Evolutionary conservation across 129 eudicot genomes (phyloP), one percentile per base, ranked within the genome.

Genomic region (Sambucus nigra): DNA sequence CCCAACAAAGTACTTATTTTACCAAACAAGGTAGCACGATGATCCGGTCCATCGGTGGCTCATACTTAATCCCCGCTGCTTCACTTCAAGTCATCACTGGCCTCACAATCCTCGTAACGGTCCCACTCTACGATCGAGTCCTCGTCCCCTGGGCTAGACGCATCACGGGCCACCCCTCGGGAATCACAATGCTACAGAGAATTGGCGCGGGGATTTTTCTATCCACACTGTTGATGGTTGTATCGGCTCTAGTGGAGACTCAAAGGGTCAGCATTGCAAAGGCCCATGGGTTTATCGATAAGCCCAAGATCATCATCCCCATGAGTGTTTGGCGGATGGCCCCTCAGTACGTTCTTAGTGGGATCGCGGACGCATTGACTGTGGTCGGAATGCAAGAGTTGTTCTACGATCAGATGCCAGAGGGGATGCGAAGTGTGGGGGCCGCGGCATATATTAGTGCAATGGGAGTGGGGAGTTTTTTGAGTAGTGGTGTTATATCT

Each of bases 181-280:
- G 94, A 33, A 69, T 83, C 50, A 83, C 94, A 23, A 51, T 76
- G 40, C 76, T 83, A 5, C 94, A 79, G 55, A 54, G 94, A 21
- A 79, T 79, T 47, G 83, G 94, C 5, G 11, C 51, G 1, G 87
- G 94, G 19, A 56, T 78, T 29, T 44, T 75, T 38, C 25, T 72
- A 18, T 72, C 83, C 0, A 64, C 79, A 8, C 6, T 83, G 16
- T 57, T 73, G 27, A 79, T 78, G 80, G 53, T 69, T 0, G 69
- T 72, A 7, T 70, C 94, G 0, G 94, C 80, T 0, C 33, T 72
- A 5, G 73, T 75, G 1, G 94, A 83, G 60, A 25, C 73, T 10
- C 56, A 54, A 25, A 65, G 94, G 56, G 22, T 72, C 24, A 29
- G 17, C 12, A n/a, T 65, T 20, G 86, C 83, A 12, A 41, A 23